phyloP scores from a whole-genome alignment of 2,329 filamentous ascomycete species.

The Xylaria sp. region DNA sequence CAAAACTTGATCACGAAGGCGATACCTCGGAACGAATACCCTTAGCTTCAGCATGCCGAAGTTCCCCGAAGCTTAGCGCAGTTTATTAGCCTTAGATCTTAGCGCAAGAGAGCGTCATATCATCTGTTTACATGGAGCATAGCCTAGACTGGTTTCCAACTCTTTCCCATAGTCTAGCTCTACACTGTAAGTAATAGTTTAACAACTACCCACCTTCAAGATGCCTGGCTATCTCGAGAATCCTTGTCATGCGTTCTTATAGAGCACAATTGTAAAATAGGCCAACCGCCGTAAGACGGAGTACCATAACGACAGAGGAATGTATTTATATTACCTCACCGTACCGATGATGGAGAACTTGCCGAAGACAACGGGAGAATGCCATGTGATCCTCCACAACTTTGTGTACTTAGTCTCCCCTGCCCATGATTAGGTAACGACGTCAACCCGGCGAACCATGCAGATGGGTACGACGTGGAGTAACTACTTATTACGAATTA shows the following conservation, averaged over 20 bases:
- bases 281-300: neutral
- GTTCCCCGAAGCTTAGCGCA: neutral
- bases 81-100: conserved; percentile 17
- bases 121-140: conserved; percentile 12
- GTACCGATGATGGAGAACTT: neutral
- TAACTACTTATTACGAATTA: conserved; percentile 15
- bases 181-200: neutral
- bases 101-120: conserved; percentile 3
- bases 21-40: neutral
- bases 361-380: conserved; percentile 12
- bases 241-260: neutral
- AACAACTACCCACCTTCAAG: neutral
- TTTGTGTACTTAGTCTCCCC: neutral
- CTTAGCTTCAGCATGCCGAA: neutral
- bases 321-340: neutral
- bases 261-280: neutral
- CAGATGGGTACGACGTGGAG: conserved; percentile 27
- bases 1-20: neutral
- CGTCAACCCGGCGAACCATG: conserved; percentile 6
- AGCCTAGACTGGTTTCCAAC: neutral
- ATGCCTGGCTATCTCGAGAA: neutral
- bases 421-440: conserved; percentile 10
- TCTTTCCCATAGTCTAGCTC: neutral
- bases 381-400: neutral
- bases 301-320: neutral